phyloP scores from a whole-genome alignment of 108 stramenopile species.

The Skeletonema marinoi region DNA sequence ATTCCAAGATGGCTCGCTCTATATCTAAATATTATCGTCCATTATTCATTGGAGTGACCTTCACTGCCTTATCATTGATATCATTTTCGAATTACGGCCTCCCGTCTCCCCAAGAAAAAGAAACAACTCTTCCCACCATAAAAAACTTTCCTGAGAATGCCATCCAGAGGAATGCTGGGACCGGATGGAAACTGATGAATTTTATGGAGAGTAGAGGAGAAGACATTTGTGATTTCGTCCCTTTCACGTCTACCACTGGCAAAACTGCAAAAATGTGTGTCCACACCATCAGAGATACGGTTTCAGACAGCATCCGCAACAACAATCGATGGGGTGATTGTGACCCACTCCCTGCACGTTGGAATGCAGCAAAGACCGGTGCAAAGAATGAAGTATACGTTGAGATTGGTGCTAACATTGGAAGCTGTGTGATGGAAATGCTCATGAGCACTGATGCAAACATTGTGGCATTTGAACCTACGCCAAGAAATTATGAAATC shows the following conservation, averaged over 20 bases:
- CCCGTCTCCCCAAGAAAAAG: no score
- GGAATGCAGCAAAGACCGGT: not conserved
- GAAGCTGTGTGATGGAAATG: conserved; percentile 48
- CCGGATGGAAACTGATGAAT: no score
- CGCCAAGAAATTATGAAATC: conserved; percentile 22
- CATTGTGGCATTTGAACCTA: conserved; percentile 44
- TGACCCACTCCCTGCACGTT: conserved; percentile 3
- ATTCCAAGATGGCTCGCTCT: no score
- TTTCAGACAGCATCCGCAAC: not conserved
- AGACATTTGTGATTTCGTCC: no score
- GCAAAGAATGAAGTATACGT: conserved; percentile 17
- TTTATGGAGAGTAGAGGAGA: no score
- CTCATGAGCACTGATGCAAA: conserved; percentile 30
- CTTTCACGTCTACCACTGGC: not conserved
- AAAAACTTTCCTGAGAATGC: no score
- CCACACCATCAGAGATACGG: not conserved
- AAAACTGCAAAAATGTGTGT: not conserved
- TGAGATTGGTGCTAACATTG: conserved; percentile 47
- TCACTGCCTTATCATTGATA: no score
- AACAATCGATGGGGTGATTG: conserved; percentile 10
- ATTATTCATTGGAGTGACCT: no score
- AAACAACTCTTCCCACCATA: no score
- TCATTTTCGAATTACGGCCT: no score
- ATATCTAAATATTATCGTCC: no score
- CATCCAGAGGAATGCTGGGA: no score